phyloP scores from a whole-genome alignment of 495 filamentous ascomycete genomes.

The Chaetomium tenue region DNA sequence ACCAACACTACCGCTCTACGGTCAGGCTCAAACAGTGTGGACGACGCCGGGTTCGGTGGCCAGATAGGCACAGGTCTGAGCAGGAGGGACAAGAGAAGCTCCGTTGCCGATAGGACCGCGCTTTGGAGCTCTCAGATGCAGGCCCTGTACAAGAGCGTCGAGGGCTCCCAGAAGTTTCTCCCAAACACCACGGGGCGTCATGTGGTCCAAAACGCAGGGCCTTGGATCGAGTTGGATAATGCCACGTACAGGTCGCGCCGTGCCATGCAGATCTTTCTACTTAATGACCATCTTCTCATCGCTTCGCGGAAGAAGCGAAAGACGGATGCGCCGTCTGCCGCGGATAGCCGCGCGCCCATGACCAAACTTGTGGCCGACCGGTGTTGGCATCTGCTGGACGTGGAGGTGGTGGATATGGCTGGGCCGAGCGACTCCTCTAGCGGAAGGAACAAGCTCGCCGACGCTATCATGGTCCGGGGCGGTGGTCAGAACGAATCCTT shows the following conservation, averaged over 20 bases:
- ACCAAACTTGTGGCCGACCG: constrained; percentile 86
- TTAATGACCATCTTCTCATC: constrained; percentile 93
- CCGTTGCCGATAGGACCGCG: constrained; percentile 91
- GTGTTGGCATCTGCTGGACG: constrained; percentile 92
- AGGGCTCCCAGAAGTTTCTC: constrained; percentile 94
- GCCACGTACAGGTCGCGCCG: constrained; percentile 90
- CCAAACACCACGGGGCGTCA: constrained; percentile 88
- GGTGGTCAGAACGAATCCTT: constrained; percentile 82
- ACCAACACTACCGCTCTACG: constrained; percentile 69
- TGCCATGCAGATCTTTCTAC: constrained; percentile 80
- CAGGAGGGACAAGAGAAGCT: constrained; percentile 68
- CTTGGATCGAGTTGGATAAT: constrained; percentile 95
- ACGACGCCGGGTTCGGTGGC: constrained; percentile 27
- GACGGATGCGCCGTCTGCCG: constrained; percentile 60
- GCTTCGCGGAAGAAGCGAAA: constrained; percentile 90
- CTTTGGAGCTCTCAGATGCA: constrained; percentile 90
- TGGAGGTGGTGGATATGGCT: constrained; percentile 86
- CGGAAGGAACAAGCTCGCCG: constrained; percentile 66
- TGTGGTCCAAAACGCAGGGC: constrained; percentile 81
- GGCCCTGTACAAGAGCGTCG: constrained; percentile 88
- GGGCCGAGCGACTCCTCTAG: constrained; percentile 56
- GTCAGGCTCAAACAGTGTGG: constrained; percentile 56
- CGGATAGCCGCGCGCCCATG: constrained; percentile 58
- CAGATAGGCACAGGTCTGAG: constrained; percentile 53
- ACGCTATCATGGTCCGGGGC: constrained; percentile 83